Evolutionary conservation across 176 grass and related monocot species (phyloP), one percentile per base, ranked within the genome.

Genomic region (Carex scoparia): DNA sequence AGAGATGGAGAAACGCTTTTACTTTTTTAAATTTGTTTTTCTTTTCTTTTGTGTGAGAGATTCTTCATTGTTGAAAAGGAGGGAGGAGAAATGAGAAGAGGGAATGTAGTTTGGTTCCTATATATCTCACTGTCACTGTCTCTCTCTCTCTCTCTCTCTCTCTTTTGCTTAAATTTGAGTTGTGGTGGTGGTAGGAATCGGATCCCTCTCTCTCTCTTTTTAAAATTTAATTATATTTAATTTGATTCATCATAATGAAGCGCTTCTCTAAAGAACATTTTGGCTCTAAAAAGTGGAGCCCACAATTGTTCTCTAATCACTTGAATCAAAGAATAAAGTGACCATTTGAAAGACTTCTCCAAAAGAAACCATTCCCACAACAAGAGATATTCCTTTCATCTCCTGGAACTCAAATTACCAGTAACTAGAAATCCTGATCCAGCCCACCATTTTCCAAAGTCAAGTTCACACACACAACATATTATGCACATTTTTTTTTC

Each of bases 11-110:
- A 86, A 69, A 30, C 75, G 85, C 88, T 89, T 88, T 74, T 27
- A 83, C 85, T 89, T 92, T 92, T 83, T 51, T 11, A 51, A 49
- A 49, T 49, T 49, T 49, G 9, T 62, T 33, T 90, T 68, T 79
- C 56, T 87, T 79, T 69, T 79, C 31, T 67, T 44, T n/a, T 71
- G 37, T 44, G 64, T 62, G 69, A 46, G 84, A 37, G 88, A 79
- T 87, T 86, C 56, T 71, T 61, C n/a, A 79, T 87, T 86, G 48
- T 71, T 61, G 10, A 35, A 46, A n/a, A 76, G 86, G 56, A 66
- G 61, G 72, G 51, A 16, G 32, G 69, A 79, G 51, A 16, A 38
- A 49, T 19, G 5, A 1, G 67, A 82, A 57, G 74, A 56, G 27
- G 51, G 74, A 78, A 78, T 78, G 68, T 68, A 42, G 42, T 83